Evolutionary conservation across 2,329 filamentous ascomycete genomes (phyloP).

Genomic region (Penicillium crustosum): DNA sequence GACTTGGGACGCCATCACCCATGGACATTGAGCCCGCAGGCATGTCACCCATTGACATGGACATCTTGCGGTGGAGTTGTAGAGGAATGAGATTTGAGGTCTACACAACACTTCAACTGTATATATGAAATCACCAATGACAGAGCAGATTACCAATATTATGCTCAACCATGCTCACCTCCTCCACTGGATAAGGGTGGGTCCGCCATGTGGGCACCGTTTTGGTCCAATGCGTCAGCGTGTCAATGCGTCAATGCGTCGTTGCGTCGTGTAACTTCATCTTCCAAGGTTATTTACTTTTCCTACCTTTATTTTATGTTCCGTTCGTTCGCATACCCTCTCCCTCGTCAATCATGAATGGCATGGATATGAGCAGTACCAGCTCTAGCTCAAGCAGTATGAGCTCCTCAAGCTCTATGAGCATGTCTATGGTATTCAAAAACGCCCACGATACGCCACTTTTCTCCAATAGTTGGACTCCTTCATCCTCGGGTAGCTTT

Average conservation of each 20-base stretch:
- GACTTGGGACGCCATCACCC: conserved; percentile 45
- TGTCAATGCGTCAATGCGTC: too few relatives aligned
- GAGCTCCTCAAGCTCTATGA: conserved; percentile 3
- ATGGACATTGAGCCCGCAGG: conserved; percentile 44
- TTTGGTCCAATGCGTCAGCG: neutral
- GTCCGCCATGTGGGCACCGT: neutral
- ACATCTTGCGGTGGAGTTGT: conserved; percentile 13
- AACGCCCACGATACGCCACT: conserved; percentile 62
- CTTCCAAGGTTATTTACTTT: neutral
- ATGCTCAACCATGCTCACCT: conserved; percentile 6
- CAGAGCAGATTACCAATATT: conserved; percentile 7
- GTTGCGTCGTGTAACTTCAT: neutral
- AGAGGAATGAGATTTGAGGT: neutral
- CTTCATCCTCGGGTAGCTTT: conserved; percentile 67
- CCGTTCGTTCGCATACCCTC: neutral
- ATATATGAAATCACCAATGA: neutral
- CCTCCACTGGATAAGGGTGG: neutral
- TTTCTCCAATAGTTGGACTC: conserved; percentile 72
- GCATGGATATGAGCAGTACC: conserved; percentile 12
- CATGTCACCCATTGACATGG: conserved; percentile 29
- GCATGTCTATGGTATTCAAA: conserved; percentile 50
- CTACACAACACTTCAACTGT: neutral
- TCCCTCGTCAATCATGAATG: conserved; percentile 1
- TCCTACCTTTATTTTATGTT: neutral
- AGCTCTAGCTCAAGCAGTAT: conserved; percentile 2